These are phyloP conservation scores for Fagus sylvatica DNA, from an alignment of 306 rosid species.

Conservation along the genomic window DNA sequence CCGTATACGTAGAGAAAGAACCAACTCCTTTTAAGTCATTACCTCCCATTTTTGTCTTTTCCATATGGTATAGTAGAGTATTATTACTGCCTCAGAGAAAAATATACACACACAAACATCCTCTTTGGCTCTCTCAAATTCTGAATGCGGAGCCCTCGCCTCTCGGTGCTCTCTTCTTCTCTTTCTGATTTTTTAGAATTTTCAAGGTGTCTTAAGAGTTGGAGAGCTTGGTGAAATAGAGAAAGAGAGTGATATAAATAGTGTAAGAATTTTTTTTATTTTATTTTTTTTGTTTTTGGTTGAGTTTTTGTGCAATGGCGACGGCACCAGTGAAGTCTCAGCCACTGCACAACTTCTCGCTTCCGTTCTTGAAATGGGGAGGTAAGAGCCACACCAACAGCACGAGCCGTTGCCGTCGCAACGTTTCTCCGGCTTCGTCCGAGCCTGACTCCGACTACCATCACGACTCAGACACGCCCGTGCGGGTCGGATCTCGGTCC, in stretches of 20 bases:
- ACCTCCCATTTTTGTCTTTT: not conserved
- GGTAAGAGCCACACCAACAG: constrained; percentile 60
- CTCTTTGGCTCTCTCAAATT: not conserved
- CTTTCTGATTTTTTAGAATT: not conserved
- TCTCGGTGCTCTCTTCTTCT: not conserved
- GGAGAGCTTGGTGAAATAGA: not conserved
- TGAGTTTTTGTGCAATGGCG: constrained; percentile 49
- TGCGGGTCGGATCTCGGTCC: constrained; percentile 61
- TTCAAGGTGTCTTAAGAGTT: not conserved
- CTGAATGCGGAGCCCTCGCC: too few relatives aligned
- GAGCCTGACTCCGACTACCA: constrained; percentile 32
- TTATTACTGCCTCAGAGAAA: not conserved
- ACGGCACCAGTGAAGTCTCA: constrained; percentile 83
- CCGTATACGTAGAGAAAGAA: constrained; percentile 16
- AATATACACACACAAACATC: not conserved
- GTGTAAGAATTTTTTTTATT: not conserved
- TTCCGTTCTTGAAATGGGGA: constrained; percentile 82
- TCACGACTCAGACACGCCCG: constrained; percentile 42
- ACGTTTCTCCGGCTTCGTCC: constrained; percentile 44
- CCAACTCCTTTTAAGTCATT: not conserved
- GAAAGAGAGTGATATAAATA: not conserved
- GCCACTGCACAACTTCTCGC: constrained; percentile 88
- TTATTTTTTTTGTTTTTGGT: not conserved
- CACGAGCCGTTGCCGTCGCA: constrained; percentile 60
- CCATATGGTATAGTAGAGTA: too few relatives aligned